Conservation (phyloP, 129 eudicot genomes). For the Arctium minus region DNA sequence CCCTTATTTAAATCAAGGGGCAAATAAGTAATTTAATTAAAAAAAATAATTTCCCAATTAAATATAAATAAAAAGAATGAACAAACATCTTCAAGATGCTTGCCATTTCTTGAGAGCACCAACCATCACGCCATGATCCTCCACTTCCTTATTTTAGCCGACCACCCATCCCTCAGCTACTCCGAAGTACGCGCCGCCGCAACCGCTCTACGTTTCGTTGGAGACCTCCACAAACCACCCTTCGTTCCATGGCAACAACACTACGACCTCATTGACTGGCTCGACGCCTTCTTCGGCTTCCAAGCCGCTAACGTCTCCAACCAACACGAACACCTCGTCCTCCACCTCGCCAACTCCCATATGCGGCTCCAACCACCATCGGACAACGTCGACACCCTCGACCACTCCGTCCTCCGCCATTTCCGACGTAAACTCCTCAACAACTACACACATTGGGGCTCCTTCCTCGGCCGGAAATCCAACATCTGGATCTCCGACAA, state of each 20-base stretch:
- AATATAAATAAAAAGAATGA: no score
- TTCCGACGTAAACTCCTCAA: constrained; percentile 55
- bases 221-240: constrained; percentile 79
- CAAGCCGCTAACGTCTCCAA: constrained; percentile 57
- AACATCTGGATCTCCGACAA: constrained; percentile 63
- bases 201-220: constrained; percentile 71
- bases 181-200: constrained; percentile 94
- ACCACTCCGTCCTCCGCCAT: constrained; percentile 58
- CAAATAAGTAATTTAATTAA: no score
- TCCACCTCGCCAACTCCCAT: constrained; percentile 77
- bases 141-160: no score
- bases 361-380: constrained; percentile 86
- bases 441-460: constrained; percentile 76
- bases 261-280: constrained; percentile 89
- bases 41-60: no score
- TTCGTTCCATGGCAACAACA: constrained; percentile 51
- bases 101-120: no score
- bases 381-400: constrained; percentile 61
- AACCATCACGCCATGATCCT: no score
- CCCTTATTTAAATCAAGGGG: no score
- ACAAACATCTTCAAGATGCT: no score
- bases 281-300: constrained; percentile 76
- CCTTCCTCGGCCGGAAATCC: constrained; percentile 55
- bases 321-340: constrained; percentile 79
- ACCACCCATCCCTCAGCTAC: constrained; percentile 86